Percentiles rank a stretch among this genome's conserved stretches.
phyloP scores from a whole-genome alignment of 208 protist species.

The Wallacemonas collosoma region DNA sequence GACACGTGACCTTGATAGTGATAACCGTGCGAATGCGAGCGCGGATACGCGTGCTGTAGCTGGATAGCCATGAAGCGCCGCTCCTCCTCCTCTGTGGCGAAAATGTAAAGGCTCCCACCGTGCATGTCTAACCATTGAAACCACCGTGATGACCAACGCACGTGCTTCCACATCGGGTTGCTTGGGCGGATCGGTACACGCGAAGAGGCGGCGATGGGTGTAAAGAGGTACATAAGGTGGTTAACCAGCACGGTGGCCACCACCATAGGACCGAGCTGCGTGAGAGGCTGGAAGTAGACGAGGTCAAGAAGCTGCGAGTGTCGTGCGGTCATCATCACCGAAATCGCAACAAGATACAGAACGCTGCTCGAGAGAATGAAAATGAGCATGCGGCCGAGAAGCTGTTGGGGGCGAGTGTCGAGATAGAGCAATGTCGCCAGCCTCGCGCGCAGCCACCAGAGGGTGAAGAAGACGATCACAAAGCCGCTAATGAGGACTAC shows the following conservation, averaged over 20 bases:
- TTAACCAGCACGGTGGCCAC: slow-evolving; percentile 69
- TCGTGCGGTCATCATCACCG: slow-evolving; percentile 39
- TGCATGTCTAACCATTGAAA: slow-evolving; percentile 78
- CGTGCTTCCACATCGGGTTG: slow-evolving; percentile 59
- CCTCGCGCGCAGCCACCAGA: slow-evolving; percentile 62
- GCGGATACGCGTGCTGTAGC: not conserved
- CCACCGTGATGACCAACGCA: slow-evolving; percentile 75
- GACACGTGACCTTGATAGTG: too few relatives aligned
- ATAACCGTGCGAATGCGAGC: too few relatives aligned
- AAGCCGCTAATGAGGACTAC: slow-evolving; percentile 54
- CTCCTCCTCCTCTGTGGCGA: slow-evolving; percentile 75
- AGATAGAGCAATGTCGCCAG: slow-evolving; percentile 68
- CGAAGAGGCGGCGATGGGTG: slow-evolving; percentile 48
- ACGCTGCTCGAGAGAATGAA: slow-evolving; percentile 71
- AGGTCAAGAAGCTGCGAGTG: slow-evolving; percentile 61
- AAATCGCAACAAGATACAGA: slow-evolving; percentile 61
- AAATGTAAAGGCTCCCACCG: slow-evolving; percentile 83
- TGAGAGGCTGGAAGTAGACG: slow-evolving; percentile 68
- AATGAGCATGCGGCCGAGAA: slow-evolving; percentile 80
- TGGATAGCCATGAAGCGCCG: slow-evolving; percentile 65
- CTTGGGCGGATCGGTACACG: slow-evolving; percentile 65
- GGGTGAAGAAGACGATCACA: slow-evolving; percentile 41
- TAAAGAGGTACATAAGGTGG: slow-evolving; percentile 82
- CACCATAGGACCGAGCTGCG: slow-evolving; percentile 65
- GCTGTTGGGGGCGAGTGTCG: slow-evolving; percentile 73